A percentile compares a stretch with the other conserved stretches of the same genome.
Conservation (phyloP, 257 asterid genomes). For the Solanum gandarillasii region DNA sequence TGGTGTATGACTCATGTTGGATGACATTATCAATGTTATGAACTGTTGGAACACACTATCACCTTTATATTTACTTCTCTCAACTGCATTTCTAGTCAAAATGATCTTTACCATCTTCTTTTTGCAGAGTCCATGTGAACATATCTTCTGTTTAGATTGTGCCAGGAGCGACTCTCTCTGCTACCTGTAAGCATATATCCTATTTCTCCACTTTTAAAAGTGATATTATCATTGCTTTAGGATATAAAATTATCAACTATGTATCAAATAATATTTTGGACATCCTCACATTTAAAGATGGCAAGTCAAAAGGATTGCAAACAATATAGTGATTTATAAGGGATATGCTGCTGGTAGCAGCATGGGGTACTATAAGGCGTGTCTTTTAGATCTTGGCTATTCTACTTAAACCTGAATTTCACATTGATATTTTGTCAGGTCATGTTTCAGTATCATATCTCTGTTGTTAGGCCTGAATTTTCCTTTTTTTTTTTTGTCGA, state of each 20-base stretch:
- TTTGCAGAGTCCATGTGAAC: conserved; percentile 96
- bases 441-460: background rate
- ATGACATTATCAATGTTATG: background rate
- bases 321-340: background rate
- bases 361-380: background rate
- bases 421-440: background rate
- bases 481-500: background rate
- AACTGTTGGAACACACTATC: background rate
- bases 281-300: background rate
- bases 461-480: background rate
- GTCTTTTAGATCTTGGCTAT: background rate
- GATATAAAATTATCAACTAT: background rate
- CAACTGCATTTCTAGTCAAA: background rate
- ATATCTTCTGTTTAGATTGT: conserved; percentile 93
- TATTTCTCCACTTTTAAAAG: background rate
- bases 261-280: background rate
- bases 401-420: background rate
- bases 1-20: background rate
- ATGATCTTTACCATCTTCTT: conserved; percentile 3
- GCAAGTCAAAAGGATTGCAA: background rate
- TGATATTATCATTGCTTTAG: background rate
- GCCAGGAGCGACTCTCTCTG: conserved; percentile 91
- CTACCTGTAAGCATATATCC: conserved; percentile 61
- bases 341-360: background rate
- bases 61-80: background rate